Base-by-base conservation (phyloP, 495 filamentous ascomycete species). In the Aspergillus coremiiformis region DNA sequence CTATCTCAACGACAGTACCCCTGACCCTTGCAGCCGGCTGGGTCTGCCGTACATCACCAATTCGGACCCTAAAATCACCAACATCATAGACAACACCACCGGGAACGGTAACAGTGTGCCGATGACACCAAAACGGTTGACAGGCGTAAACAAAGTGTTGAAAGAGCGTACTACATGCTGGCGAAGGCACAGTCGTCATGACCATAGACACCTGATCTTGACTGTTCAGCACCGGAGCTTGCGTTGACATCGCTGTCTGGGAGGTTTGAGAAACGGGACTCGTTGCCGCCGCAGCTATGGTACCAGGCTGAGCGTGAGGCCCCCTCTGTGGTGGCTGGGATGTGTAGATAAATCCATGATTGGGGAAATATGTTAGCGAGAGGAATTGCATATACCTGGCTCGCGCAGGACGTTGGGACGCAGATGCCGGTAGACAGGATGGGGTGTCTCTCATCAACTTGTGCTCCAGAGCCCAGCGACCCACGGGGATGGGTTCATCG, bases 311-410 rank as follows among this genome's bases (percentile, higher is more conserved):
- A 14, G 32, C 14, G 21, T 63, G 58, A 11, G 35, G 21, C 4
- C 30, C 23, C 17, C 60, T 64, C 19, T 66, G 62, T 1, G 55
- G 49, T 7, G 65, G 53, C 47, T 66, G 62, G 10, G 71, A 70
- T n/a, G 73, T 67, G 52, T 76, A 76, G 41, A 76, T 64, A 53
- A 74, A 76, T 17, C 70, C 71, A 24, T 72, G 68, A 24, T 61
- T 65, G 7, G 68, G 61, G 56, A 71, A 66, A 49, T 73, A 65
- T 19, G 60, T 62, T 33, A 75, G 55, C 6, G 66, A 71, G 35
- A 77, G 68, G 44, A 77, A 72, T 52, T 77, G 73, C 65, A 75
- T 67, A 48, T 71, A 77, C 19, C 70, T 63, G 3, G 71, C 64
- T 14, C 57, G 62, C 14, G 53, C 23, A 29, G 66, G 55, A 20